A percentile compares a stretch with the other conserved stretches of the same genome.
phyloP scores from a whole-genome alignment of 768 basidiomycete genomes.

The Pulveroboletus sp. region DNA sequence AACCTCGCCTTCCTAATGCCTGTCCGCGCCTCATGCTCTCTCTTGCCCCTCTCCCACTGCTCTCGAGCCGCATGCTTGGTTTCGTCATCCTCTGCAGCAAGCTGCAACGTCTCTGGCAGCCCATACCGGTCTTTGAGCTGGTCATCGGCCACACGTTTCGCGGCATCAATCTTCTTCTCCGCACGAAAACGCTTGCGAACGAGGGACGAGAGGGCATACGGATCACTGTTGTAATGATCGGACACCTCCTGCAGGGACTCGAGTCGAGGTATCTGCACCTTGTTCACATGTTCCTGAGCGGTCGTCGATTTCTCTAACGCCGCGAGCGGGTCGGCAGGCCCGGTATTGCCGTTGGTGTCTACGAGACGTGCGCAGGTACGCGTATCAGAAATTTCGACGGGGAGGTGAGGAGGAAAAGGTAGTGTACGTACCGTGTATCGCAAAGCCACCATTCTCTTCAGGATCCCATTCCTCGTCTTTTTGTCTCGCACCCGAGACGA shows the following conservation, averaged over 20 bases:
- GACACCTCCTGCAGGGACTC: conserved; percentile 75
- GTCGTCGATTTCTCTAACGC: conserved; percentile 86
- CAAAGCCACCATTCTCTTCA: conserved; percentile 91
- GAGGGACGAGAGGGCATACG: conserved; percentile 72
- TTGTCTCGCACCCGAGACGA: conserved; percentile 85
- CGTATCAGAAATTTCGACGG: not conserved
- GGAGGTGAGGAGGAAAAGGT: too few species aligned
- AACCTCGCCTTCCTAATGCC: conserved; percentile 48
- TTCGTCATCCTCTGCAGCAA: conserved; percentile 64
- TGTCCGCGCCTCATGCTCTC: conserved; percentile 41
- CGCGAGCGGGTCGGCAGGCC: conserved; percentile 77
- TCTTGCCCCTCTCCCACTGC: conserved; percentile 54
- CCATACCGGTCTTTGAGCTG: conserved; percentile 70
- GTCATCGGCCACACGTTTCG: conserved; percentile 66
- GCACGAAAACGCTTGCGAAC: conserved; percentile 79
- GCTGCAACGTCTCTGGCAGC: conserved; percentile 59
- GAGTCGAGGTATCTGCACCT: conserved; percentile 75
- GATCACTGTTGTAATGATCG: conserved; percentile 78
- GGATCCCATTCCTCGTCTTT: conserved; percentile 98
- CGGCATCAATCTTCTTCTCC: conserved; percentile 76
- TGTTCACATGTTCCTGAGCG: conserved; percentile 64
- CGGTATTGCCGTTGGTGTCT: conserved; percentile 66
- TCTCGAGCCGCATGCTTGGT: conserved; percentile 56
- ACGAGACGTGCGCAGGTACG: conserved; percentile 1
- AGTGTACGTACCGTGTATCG: conserved; percentile 63